These are phyloP conservation scores for Daedaleopsis nitida DNA, from an alignment of 768 basidiomycete genomes.

Conservation along the genomic window DNA sequence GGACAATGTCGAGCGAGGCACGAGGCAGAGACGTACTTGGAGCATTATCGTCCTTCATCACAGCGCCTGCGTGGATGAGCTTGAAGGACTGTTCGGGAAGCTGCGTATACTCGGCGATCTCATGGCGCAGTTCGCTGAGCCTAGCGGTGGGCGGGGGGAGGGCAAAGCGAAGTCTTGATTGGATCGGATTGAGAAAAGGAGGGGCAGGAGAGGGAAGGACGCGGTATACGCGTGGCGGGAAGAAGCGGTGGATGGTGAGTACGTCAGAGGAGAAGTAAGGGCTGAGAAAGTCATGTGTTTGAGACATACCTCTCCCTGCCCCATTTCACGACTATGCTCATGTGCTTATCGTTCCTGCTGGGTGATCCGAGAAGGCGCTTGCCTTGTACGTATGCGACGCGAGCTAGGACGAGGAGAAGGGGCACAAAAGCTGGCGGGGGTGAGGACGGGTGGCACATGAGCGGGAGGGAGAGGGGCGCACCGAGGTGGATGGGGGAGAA, in stretches of 20 bases:
- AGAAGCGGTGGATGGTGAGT: not conserved
- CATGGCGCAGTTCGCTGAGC: conserved; percentile 56
- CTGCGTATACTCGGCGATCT: conserved; percentile 74
- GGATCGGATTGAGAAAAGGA: not conserved
- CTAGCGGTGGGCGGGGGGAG: conserved; percentile 61
- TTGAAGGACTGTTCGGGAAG: conserved; percentile 75
- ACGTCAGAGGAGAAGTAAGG: conserved; percentile 3
- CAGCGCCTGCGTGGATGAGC: conserved; percentile 86
- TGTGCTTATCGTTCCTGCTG: conserved; percentile 18
- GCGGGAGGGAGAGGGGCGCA: conserved; percentile 6
- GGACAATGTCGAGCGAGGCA: conserved; percentile 2
- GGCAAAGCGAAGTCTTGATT: conserved; percentile 46
- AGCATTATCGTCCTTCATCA: conserved; percentile 82
- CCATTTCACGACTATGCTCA: conserved; percentile 52
- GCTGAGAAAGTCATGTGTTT: not conserved
- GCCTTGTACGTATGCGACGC: conserved; percentile 28
- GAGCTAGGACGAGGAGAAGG: conserved; percentile 33
- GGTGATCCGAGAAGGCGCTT: conserved; percentile 22
- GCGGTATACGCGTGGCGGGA: not conserved
- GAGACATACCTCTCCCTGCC: conserved; percentile 42
- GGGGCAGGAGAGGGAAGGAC: not conserved
- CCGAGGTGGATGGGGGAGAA: conserved; percentile 27
- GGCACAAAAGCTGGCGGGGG: conserved; percentile 23
- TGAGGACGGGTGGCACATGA: conserved; percentile 2
- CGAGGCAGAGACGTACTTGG: conserved; percentile 47